Conservation (phyloP, 345 rosid species). For the Arabidopsis arenosa region DNA sequence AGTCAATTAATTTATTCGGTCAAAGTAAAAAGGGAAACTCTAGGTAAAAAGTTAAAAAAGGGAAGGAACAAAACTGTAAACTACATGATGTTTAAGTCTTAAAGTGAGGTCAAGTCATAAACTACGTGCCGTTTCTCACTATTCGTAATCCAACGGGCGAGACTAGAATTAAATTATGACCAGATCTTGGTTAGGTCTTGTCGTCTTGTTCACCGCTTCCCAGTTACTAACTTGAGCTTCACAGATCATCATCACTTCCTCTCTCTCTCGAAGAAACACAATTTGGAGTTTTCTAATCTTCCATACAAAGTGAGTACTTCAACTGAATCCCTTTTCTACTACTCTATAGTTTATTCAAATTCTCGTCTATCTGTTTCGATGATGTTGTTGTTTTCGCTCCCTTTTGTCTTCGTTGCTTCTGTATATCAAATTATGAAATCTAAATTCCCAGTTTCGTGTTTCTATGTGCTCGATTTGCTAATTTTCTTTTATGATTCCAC, state of each 20-base stretch:
- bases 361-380: background rate
- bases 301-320: constrained; percentile 9
- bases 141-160: background rate
- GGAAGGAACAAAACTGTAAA: background rate
- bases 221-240: constrained; percentile 17
- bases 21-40: background rate
- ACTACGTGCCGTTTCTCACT: background rate
- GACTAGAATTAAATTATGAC: background rate
- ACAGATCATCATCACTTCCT: constrained; percentile 9
- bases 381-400: background rate
- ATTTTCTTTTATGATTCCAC: background rate
- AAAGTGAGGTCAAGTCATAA: background rate
- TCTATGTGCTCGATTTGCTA: background rate
- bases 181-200: constrained; percentile 15
- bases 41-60: background rate
- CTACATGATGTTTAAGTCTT: background rate
- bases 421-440: background rate
- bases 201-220: constrained; percentile 21
- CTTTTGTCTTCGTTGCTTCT: constrained; percentile 5
- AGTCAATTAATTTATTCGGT: background rate
- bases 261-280: background rate
- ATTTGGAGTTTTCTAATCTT: constrained; percentile 14
- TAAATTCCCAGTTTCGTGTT: background rate
- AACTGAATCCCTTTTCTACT: background rate
- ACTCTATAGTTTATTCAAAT: background rate